phyloP scores from a whole-genome alignment of 768 basidiomycete genomes.

The Kwoniella dejecticola region DNA sequence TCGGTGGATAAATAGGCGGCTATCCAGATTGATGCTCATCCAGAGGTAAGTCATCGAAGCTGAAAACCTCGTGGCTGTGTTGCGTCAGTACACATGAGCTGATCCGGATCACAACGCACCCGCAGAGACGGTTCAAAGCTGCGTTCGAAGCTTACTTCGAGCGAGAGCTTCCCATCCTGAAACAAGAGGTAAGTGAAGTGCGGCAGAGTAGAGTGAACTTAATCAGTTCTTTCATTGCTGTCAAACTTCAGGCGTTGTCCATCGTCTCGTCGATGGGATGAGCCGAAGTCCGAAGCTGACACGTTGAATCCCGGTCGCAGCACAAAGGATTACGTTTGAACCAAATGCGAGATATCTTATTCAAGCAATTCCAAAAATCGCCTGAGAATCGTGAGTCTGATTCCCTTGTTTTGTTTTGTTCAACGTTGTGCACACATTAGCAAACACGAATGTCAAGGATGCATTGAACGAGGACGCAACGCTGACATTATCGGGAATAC shows the following conservation, averaged over 20 bases:
- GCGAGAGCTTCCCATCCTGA: slow-evolving; percentile 75
- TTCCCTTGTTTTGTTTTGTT: not conserved
- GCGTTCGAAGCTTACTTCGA: slow-evolving; percentile 91
- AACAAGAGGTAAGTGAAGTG: slow-evolving; percentile 64
- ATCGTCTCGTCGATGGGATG: too few species aligned
- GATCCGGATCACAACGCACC: not conserved
- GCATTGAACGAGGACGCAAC: too few species aligned
- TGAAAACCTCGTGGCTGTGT: not conserved
- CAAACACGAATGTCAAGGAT: too few species aligned
- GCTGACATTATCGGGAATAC: too few species aligned
- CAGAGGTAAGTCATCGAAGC: slow-evolving; percentile 73
- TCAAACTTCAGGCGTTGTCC: too few species aligned
- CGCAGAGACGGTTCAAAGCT: slow-evolving; percentile 85
- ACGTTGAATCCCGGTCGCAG: too few species aligned
- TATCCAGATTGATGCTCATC: slow-evolving; percentile 60
- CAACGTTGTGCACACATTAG: not conserved
- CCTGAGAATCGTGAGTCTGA: slow-evolving; percentile 94
- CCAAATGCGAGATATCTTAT: slow-evolving; percentile 88
- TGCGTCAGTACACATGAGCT: not conserved
- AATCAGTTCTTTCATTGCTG: too few species aligned
- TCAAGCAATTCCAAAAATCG: slow-evolving; percentile 94
- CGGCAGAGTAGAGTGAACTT: too few species aligned
- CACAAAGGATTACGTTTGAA: slow-evolving; percentile 87
- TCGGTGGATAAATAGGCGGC: slow-evolving; percentile 13
- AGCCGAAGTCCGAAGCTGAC: not conserved